phyloP scores from a whole-genome alignment of 148 eudicot species.

The Arbutus unedo region DNA sequence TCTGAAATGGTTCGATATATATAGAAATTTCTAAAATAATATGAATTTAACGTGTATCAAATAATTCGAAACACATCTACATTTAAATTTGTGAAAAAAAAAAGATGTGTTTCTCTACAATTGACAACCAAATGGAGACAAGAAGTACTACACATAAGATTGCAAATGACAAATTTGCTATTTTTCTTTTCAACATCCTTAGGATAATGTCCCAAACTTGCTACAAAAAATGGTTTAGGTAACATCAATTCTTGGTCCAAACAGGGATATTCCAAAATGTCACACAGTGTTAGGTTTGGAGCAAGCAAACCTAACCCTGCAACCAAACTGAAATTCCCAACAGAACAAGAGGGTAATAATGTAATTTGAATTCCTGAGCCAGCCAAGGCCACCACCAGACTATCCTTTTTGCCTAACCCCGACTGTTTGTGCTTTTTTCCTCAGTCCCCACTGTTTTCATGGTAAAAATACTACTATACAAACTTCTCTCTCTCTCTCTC shows the following conservation, averaged over 20 bases:
- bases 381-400: not conserved
- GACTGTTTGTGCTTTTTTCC: slow-evolving; percentile 9
- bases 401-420: slow-evolving; percentile 22
- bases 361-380: slow-evolving; percentile 7
- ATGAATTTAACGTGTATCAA: no score
- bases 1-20: no score
- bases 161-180: no score
- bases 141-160: no score
- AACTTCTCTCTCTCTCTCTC: slow-evolving; percentile 5
- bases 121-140: no score
- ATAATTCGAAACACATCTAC: no score
- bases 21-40: no score
- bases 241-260: not conserved
- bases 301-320: slow-evolving; percentile 7
- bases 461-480: slow-evolving; percentile 11
- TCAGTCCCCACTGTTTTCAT: slow-evolving; percentile 23
- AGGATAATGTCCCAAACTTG: not conserved
- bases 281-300: not conserved
- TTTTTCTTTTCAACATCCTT: no score
- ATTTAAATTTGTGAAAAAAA: no score
- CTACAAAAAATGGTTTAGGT: not conserved
- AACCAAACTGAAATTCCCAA: slow-evolving; percentile 2
- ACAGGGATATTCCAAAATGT: not conserved
- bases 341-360: slow-evolving; percentile 3
- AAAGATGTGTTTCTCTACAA: no score